phyloP scores from a whole-genome alignment of 495 filamentous ascomycete genomes.

The Aspergillus incahuasiensis region DNA sequence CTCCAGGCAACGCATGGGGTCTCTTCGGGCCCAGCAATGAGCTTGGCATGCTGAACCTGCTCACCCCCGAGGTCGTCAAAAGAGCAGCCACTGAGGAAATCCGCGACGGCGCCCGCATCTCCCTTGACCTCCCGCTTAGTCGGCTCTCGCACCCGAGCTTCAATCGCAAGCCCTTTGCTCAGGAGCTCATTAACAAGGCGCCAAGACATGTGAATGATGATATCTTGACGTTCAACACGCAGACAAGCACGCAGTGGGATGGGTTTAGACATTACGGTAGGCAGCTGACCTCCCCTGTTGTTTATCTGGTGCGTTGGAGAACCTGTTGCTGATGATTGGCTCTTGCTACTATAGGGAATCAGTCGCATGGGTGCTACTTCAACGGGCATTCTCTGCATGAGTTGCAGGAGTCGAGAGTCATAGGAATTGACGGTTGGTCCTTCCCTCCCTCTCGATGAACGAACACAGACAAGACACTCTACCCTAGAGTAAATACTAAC shows the following conservation, averaged over 20 bases:
- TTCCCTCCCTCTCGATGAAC: not conserved
- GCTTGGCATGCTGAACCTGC: slow-evolving; percentile 48
- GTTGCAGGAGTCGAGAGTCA: slow-evolving; percentile 41
- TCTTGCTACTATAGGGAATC: slow-evolving; percentile 35
- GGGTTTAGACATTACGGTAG: slow-evolving; percentile 49
- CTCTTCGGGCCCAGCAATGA: slow-evolving; percentile 41
- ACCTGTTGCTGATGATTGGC: not conserved
- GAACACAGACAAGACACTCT: no score
- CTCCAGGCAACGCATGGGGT: slow-evolving; percentile 49
- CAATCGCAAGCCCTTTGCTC: slow-evolving; percentile 25
- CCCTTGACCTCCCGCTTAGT: slow-evolving; percentile 37
- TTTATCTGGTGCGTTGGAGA: no score
- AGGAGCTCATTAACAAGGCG: slow-evolving; percentile 33
- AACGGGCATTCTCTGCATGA: slow-evolving; percentile 56
- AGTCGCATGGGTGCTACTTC: slow-evolving; percentile 52
- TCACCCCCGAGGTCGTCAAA: slow-evolving; percentile 42
- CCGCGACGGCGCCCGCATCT: slow-evolving; percentile 42
- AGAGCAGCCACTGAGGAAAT: slow-evolving; percentile 47
- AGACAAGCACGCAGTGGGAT: slow-evolving; percentile 55
- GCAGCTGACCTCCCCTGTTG: no score
- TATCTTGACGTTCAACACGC: slow-evolving; percentile 57
- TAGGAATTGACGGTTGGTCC: slow-evolving; percentile 42
- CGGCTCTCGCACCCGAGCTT: slow-evolving; percentile 25
- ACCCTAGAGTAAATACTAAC: no score
- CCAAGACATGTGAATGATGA: slow-evolving; percentile 54